Conservation (phyloP, 2,329 filamentous ascomycete genomes). For the Aspergillus arachidicola region DNA sequence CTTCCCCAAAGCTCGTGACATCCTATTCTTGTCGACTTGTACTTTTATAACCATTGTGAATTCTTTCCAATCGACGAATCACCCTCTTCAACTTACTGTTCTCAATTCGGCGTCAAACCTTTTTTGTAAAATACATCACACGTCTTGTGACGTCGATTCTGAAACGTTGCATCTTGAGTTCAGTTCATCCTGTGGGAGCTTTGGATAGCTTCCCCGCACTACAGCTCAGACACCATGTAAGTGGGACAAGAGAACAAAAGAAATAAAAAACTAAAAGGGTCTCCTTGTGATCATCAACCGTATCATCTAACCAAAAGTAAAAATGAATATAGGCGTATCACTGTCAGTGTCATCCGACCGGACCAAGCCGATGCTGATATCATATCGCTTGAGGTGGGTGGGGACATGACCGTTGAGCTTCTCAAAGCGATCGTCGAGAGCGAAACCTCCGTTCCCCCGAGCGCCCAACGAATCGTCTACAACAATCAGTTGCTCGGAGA, state of each 20-base stretch:
- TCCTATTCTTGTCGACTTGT: not conserved
- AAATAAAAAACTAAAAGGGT: not conserved
- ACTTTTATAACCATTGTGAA: constrained; percentile 1
- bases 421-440: constrained; percentile 86
- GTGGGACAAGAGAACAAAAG: constrained; percentile 4
- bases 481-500: constrained; percentile 81
- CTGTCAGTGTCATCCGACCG: constrained; percentile 78
- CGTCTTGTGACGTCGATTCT: not conserved
- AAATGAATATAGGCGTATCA: constrained; percentile 69
- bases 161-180: not conserved
- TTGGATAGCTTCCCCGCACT: constrained; percentile 24
- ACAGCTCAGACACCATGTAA: constrained; percentile 22
- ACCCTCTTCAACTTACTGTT: not conserved
- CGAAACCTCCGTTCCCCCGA: constrained; percentile 73
- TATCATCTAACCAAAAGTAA: not conserved
- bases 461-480: constrained; percentile 82
- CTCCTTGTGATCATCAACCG: constrained; percentile 3
- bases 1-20: not conserved
- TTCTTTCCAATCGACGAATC: not conserved
- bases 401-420: constrained; percentile 79
- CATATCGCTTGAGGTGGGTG: constrained; percentile 78
- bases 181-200: not conserved
- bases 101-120: not conserved
- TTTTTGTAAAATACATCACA: not conserved
- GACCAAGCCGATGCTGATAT: constrained; percentile 73